Evolutionary conservation across 179 eudicot species (phyloP).

Genomic region (Vitellaria paradoxa): DNA sequence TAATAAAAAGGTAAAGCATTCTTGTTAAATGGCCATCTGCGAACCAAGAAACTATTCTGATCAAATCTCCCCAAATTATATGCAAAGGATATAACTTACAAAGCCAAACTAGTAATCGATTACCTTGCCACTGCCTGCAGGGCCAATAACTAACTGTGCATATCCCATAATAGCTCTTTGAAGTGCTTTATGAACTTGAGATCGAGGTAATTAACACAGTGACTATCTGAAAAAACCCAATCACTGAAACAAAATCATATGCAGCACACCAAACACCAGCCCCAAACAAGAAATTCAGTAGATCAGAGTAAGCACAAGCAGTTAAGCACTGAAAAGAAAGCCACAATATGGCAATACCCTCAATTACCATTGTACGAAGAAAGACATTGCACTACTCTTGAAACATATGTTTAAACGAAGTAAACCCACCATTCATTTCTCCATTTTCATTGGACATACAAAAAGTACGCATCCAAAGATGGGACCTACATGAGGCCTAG

Average conservation of each 20-base stretch:
- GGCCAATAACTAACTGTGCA: conserved; percentile 94
- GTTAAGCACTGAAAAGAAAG: conserved; percentile 24
- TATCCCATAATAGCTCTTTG: conserved; percentile 60
- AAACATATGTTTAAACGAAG: not conserved
- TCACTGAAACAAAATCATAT: too few relatives aligned
- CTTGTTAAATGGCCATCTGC: too few relatives aligned
- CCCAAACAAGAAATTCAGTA: conserved; percentile 24
- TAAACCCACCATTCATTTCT: not conserved
- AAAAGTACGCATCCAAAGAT: too few relatives aligned
- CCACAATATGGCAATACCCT: conserved; percentile 20
- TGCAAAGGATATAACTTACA: not conserved
- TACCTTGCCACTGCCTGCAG: conserved; percentile 97
- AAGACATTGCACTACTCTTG: not conserved
- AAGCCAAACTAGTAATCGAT: conserved; percentile 8
- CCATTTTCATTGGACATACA: too few relatives aligned
- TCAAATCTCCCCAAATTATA: not conserved
- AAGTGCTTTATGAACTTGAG: conserved; percentile 14
- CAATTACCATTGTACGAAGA: conserved; percentile 12
- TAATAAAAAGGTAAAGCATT: too few relatives aligned
- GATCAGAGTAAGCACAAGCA: conserved; percentile 28
- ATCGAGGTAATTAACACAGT: conserved; percentile 14
- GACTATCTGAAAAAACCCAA: conserved; percentile 23
- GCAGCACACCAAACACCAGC: conserved; percentile 45
- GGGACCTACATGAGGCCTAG: too few relatives aligned
- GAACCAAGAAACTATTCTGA: too few relatives aligned